A percentile compares a stretch with the other conserved stretches of the same genome.
phyloP scores from a whole-genome alignment of 176 grass and related monocot genomes.

The Avena eriantha region DNA sequence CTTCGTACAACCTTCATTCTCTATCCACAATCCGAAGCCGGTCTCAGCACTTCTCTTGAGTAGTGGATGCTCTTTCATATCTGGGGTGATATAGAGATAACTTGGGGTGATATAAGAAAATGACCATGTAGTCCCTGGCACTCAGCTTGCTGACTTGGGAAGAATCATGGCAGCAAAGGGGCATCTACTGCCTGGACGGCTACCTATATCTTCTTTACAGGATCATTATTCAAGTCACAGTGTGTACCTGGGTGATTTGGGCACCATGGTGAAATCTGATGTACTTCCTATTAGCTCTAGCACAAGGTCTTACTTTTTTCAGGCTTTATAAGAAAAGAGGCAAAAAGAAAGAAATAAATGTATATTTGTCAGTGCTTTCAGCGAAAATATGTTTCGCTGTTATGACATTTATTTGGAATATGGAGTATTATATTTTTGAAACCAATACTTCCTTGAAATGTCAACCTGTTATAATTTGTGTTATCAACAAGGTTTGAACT shows the following conservation, averaged over 20 bases:
- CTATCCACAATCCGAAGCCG: not conserved
- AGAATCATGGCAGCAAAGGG: not conserved
- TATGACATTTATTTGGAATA: not conserved
- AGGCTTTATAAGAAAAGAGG: not conserved
- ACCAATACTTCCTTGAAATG: not conserved
- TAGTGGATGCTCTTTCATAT: slow-evolving; percentile 2
- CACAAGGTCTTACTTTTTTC: not conserved
- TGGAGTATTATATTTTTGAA: not conserved
- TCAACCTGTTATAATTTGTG: not conserved
- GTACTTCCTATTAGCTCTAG: not conserved
- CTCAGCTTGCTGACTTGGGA: not conserved
- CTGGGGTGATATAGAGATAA: not conserved
- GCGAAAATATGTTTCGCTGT: not conserved
- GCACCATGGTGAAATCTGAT: not conserved
- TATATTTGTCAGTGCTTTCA: not conserved
- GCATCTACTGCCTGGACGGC: not conserved
- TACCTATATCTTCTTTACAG: not conserved
- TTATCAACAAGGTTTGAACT: not conserved
- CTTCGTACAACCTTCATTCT: slow-evolving; percentile 5
- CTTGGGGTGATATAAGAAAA: not conserved
- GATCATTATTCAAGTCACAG: not conserved
- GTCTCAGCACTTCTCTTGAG: not conserved
- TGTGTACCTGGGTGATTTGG: not conserved
- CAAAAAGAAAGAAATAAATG: not conserved
- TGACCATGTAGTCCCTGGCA: not conserved